A percentile compares a stretch with the other conserved stretches of the same genome.
Evolutionary conservation across 2,329 filamentous ascomycete genomes (phyloP).

Genomic region (Colletotrichum lindemuthianum): DNA sequence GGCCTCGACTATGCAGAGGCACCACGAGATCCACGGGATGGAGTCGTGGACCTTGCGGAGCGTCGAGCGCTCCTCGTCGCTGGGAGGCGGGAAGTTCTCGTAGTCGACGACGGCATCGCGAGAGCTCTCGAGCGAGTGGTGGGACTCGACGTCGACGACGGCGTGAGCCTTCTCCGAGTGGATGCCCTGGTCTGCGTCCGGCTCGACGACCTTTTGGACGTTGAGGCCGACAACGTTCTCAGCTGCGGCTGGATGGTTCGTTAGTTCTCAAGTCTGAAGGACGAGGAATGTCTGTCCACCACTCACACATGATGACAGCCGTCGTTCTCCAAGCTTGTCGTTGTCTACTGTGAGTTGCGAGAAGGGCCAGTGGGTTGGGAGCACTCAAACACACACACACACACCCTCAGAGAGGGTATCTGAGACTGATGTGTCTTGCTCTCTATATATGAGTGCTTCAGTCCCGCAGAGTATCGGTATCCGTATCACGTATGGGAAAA

Average conservation of each 20-base stretch:
- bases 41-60: constrained; percentile 53
- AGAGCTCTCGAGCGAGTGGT: constrained; percentile 4
- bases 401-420: no score
- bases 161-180: constrained; percentile 11
- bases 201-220: constrained; percentile 28
- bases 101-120: constrained; percentile 5
- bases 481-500: neutral
- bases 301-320: constrained; percentile 23
- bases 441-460: neutral
- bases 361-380: no score
- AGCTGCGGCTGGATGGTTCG: neutral
- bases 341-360: no score
- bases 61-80: constrained; percentile 27
- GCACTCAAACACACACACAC: no score
- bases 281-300: neutral
- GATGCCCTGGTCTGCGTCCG: constrained; percentile 15
- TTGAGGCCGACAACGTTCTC: constrained; percentile 29
- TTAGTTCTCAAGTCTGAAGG: neutral
- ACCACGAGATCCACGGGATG: constrained; percentile 63
- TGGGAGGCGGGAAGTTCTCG: constrained; percentile 21
- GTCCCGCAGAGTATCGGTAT: neutral
- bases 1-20: constrained; percentile 68
- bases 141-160: constrained; percentile 17
- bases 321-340: neutral
- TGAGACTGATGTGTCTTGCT: neutral